Conservation (phyloP, 2,329 filamentous ascomycete genomes). For the Thielaviopsis populi region DNA sequence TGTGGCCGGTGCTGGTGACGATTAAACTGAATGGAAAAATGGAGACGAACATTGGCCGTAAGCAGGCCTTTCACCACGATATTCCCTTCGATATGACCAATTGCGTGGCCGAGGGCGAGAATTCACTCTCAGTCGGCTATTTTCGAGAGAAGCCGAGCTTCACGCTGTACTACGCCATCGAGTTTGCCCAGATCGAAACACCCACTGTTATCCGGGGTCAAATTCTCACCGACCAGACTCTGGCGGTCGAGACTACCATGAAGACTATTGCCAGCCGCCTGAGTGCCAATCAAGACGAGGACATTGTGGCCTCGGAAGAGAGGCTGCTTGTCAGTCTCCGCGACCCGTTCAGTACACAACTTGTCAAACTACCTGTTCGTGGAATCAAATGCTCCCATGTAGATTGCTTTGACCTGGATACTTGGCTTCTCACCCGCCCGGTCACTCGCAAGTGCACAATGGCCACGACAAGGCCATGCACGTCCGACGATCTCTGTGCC, state of each 20-base stretch:
- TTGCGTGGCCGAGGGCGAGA: constrained; percentile 40
- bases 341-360: constrained; percentile 48
- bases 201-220: constrained; percentile 31
- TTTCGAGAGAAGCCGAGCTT: constrained; percentile 8
- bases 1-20: not conserved
- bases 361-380: constrained; percentile 60
- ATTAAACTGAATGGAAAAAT: constrained; percentile 1
- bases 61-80: constrained; percentile 59
- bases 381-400: constrained; percentile 56
- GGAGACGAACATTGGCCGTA: constrained; percentile 38
- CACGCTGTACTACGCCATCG: constrained; percentile 43
- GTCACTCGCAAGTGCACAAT: constrained; percentile 27
- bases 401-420: constrained; percentile 82
- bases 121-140: constrained; percentile 43
- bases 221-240: constrained; percentile 25
- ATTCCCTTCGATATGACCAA: constrained; percentile 60
- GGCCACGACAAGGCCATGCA: not conserved
- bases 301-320: constrained; percentile 31
- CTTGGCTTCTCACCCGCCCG: constrained; percentile 56
- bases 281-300: not conserved
- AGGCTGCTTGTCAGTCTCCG: constrained; percentile 47
- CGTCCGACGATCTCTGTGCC: not conserved
- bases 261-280: not conserved
- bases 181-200: constrained; percentile 45
- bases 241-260: constrained; percentile 23